phyloP scores from a whole-genome alignment of 225 moss, liverwort and hornwort species.

The Marchantia paleacea region DNA sequence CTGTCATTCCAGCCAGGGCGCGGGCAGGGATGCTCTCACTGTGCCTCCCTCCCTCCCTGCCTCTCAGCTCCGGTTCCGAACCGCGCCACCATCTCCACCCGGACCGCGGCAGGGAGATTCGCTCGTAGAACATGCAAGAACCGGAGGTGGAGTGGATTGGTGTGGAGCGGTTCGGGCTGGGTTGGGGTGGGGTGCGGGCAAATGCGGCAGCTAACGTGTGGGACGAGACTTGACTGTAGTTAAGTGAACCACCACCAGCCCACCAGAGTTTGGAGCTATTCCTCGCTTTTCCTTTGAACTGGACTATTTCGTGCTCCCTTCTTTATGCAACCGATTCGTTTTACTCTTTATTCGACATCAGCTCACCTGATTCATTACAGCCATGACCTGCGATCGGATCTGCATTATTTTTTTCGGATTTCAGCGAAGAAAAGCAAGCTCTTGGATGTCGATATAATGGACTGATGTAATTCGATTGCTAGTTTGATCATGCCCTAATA shows the following conservation, averaged over 20 bases:
- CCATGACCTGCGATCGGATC: not conserved
- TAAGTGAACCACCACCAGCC: not conserved
- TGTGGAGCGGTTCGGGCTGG: too few species aligned
- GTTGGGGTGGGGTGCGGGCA: too few species aligned
- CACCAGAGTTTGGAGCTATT: not conserved
- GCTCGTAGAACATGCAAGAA: slow-evolving; percentile 4
- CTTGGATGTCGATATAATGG: too few species aligned
- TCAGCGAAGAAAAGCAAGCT: too few species aligned
- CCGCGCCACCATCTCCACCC: not conserved
- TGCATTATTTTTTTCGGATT: too few species aligned
- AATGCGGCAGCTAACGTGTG: not conserved
- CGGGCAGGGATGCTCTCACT: not conserved
- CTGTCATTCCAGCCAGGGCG: slow-evolving; percentile 4
- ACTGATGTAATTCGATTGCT: too few species aligned
- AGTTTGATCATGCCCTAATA: too few species aligned
- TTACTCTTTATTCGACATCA: not conserved
- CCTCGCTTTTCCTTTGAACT: not conserved
- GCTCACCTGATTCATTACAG: not conserved
- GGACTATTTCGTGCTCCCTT: too few species aligned
- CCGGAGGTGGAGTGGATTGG: not conserved
- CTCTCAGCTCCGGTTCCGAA: not conserved
- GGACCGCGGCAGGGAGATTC: not conserved
- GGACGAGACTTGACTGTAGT: not conserved
- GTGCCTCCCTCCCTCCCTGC: not conserved
- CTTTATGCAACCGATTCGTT: not conserved